phyloP scores from a whole-genome alignment of 768 basidiomycete genomes.

The Rhodotorula taiwanensis region DNA sequence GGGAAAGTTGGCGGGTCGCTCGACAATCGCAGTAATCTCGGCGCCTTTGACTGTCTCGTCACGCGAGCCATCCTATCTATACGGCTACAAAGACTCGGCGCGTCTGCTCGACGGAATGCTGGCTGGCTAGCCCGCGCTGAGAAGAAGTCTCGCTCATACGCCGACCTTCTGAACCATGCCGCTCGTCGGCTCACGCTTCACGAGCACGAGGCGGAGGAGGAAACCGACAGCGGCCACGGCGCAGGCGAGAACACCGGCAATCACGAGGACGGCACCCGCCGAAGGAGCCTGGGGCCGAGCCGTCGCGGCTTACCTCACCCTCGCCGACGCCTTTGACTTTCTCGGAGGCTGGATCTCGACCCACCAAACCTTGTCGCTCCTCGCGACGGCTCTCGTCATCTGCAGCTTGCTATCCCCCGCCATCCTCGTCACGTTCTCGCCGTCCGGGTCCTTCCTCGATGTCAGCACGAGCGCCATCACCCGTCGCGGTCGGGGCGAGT shows the following conservation, averaged over 20 bases:
- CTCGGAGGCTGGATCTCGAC: slow-evolving; percentile 51
- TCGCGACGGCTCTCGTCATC: slow-evolving; percentile 56
- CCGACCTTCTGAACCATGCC: slow-evolving; percentile 59
- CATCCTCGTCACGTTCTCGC: slow-evolving; percentile 70
- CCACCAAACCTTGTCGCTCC: slow-evolving; percentile 80
- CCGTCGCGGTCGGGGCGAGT: slow-evolving; percentile 51
- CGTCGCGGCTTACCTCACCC: neutral
- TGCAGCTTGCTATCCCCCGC: slow-evolving; percentile 76
- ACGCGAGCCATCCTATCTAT: neutral
- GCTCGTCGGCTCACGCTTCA: no score
- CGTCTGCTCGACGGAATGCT: no score
- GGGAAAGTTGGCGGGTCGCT: no score
- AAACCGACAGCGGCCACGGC: neutral
- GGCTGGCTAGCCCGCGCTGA: no score
- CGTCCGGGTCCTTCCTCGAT: slow-evolving; percentile 56
- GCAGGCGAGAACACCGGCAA: neutral
- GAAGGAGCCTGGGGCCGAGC: no score
- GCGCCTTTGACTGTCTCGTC: no score
- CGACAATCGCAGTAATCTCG: no score
- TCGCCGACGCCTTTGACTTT: neutral
- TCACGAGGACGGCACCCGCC: no score
- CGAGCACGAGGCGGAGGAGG: no score
- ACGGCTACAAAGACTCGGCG: no score
- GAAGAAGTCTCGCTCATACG: neutral
- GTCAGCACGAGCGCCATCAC: slow-evolving; percentile 53